Conservation (phyloP, 2,329 filamentous ascomycete species). For the Colletotrichum salicis region DNA sequence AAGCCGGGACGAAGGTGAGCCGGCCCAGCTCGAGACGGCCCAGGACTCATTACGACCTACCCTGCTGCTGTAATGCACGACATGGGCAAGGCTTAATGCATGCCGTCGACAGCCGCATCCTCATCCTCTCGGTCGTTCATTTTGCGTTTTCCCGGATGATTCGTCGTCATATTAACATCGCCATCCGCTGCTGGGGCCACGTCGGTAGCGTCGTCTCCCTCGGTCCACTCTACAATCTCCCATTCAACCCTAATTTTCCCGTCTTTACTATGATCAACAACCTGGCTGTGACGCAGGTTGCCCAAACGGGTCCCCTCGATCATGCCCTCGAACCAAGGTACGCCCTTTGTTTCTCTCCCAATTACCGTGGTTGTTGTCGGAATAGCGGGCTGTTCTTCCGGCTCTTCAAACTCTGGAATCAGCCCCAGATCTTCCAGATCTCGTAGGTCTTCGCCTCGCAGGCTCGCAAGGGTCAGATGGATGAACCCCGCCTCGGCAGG, state of each 20-base stretch:
- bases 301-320: slow-evolving; percentile 80
- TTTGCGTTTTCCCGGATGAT: slow-evolving; percentile 63
- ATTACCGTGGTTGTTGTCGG: slow-evolving; percentile 46
- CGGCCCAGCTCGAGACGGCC: slow-evolving; percentile 20
- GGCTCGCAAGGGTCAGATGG: slow-evolving; percentile 81
- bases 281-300: slow-evolving; percentile 70
- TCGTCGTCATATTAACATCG: slow-evolving; percentile 50
- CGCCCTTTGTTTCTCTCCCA: slow-evolving; percentile 73
- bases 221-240: slow-evolving; percentile 82
- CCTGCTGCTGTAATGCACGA: slow-evolving; percentile 22
- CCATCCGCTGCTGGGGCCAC: slow-evolving; percentile 43
- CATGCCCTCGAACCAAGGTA: slow-evolving; percentile 89
- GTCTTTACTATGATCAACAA: slow-evolving; percentile 65
- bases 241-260: slow-evolving; percentile 78
- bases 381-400: slow-evolving; percentile 39
- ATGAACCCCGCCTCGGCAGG: slow-evolving; percentile 80
- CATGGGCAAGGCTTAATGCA: slow-evolving; percentile 30
- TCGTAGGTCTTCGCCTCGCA: slow-evolving; percentile 76
- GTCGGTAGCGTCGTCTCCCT: slow-evolving; percentile 52
- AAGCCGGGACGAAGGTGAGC: slow-evolving; percentile 31
- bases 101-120: slow-evolving; percentile 26
- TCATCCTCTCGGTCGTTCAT: slow-evolving; percentile 53
- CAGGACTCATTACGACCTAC: slow-evolving; percentile 10
- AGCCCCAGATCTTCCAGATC: slow-evolving; percentile 79
- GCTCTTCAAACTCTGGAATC: slow-evolving; percentile 62